Conservation (phyloP, 805 yeast genomes). For the Starmerella vitae region DNA sequence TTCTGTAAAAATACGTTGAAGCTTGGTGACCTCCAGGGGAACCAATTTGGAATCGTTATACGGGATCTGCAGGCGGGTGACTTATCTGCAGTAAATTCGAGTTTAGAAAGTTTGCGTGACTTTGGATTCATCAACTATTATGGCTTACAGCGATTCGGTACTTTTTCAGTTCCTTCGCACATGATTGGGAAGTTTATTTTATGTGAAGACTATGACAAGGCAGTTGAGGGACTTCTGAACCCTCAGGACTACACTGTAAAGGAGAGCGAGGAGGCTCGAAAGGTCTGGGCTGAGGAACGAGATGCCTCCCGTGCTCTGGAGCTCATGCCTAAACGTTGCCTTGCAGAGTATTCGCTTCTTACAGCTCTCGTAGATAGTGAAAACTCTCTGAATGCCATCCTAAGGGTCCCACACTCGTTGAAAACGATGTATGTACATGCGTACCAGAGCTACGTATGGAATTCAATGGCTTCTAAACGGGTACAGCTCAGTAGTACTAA, state of each 20-base stretch:
- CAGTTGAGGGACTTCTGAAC: constrained; percentile 62
- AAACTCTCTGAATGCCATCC: constrained; percentile 58
- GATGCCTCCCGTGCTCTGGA: constrained; percentile 54
- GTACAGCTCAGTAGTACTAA: constrained; percentile 39
- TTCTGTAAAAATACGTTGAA: constrained; percentile 50
- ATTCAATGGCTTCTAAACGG: constrained; percentile 65
- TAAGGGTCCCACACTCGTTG: constrained; percentile 82
- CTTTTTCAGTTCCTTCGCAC: constrained; percentile 87
- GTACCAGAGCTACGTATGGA: constrained; percentile 94
- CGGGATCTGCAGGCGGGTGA: constrained; percentile 46
- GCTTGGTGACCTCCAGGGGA: constrained; percentile 78
- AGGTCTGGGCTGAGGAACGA: constrained; percentile 60
- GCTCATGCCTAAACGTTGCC: constrained; percentile 75
- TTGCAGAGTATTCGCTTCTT: constrained; percentile 70
- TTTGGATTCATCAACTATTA: constrained; percentile 84
- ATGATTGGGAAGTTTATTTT: constrained; percentile 62
- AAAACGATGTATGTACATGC: constrained; percentile 95
- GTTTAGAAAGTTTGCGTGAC: constrained; percentile 40
- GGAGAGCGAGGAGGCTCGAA: constrained; percentile 70
- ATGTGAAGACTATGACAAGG: constrained; percentile 62
- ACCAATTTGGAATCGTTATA: constrained; percentile 74
- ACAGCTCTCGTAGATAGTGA: constrained; percentile 41
- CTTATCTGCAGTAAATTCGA: constrained; percentile 33
- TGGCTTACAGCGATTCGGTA: constrained; percentile 98
- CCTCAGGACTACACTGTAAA: constrained; percentile 79